Conservation (phyloP, 2,329 filamentous ascomycete genomes). For the Diaporthe caulivora region DNA sequence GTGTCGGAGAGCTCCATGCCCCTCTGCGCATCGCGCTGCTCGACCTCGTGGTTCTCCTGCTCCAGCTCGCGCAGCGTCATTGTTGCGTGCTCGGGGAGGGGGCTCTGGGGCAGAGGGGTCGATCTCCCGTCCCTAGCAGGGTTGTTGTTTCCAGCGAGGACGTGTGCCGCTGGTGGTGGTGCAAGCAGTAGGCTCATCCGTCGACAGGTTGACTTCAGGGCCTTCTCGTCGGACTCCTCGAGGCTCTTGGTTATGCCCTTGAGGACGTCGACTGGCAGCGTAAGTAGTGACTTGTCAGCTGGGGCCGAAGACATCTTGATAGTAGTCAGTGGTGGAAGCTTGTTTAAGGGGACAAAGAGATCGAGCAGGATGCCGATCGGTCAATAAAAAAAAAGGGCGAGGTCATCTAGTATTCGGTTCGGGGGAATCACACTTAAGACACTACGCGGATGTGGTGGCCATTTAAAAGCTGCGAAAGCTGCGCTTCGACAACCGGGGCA, state of each 20-base stretch:
- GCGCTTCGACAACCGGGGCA: constrained; percentile 1
- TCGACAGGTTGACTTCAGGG: constrained; percentile 29
- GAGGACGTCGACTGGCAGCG: constrained; percentile 33
- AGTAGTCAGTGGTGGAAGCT: background rate
- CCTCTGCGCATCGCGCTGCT: constrained; percentile 22
- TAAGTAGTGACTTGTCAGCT: constrained; percentile 19
- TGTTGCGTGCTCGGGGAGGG: constrained; percentile 18
- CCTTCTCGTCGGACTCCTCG: constrained; percentile 20
- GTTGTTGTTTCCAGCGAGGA: background rate
- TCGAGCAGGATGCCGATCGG: background rate
- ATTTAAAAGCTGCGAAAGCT: constrained; percentile 18
- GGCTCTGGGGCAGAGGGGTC: constrained; percentile 35
- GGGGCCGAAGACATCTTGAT: constrained; percentile 21
- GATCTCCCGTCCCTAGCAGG: constrained; percentile 29
- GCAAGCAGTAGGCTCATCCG: constrained; percentile 32
- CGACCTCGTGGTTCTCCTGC: constrained; percentile 36
- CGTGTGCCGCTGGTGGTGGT: background rate
- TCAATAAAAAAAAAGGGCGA: background rate
- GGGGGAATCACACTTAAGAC: background rate
- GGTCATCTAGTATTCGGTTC: constrained; percentile 6
- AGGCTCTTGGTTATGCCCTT: constrained; percentile 35
- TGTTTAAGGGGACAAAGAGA: background rate
- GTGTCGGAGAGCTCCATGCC: constrained; percentile 34
- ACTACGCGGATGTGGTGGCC: constrained; percentile 16
- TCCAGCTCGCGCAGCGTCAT: constrained; percentile 24